Evolutionary conservation across 2,329 filamentous ascomycete genomes (phyloP).

Genomic region (Ascochyta koolunga): DNA sequence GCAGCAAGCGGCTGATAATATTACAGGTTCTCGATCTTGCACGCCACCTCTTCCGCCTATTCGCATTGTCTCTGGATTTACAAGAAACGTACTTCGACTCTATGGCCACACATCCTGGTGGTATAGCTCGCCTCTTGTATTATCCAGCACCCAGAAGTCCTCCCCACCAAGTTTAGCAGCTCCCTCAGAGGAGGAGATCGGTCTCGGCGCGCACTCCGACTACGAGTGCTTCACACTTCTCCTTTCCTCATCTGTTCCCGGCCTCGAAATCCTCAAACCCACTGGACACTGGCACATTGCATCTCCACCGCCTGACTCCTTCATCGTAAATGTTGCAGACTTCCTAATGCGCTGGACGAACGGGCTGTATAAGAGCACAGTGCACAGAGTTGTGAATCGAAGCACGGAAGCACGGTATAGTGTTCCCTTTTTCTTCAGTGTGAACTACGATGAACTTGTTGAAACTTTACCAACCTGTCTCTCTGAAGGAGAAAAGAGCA

Average conservation of each 20-base stretch:
- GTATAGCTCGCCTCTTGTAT: conserved; percentile 49
- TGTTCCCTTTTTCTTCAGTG: conserved; percentile 56
- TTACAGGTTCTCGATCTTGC: conserved; percentile 45
- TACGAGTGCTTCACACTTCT: conserved; percentile 46
- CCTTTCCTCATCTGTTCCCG: conserved; percentile 35
- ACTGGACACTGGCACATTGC: conserved; percentile 42
- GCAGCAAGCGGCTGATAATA: not conserved
- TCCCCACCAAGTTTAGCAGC: not conserved
- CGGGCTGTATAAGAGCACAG: conserved; percentile 55
- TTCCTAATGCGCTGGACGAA: conserved; percentile 60
- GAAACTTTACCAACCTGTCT: conserved; percentile 50
- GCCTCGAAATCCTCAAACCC: conserved; percentile 44
- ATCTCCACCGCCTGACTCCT: conserved; percentile 49
- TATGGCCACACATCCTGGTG: conserved; percentile 51
- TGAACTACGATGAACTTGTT: conserved; percentile 50
- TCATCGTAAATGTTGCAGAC: conserved; percentile 61
- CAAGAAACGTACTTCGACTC: conserved; percentile 49
- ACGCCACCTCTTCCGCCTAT: conserved; percentile 50
- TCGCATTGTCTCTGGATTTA: conserved; percentile 48
- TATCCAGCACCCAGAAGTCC: conserved; percentile 43
- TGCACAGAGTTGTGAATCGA: conserved; percentile 57
- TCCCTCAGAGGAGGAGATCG: conserved; percentile 36
- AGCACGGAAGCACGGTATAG: conserved; percentile 50
- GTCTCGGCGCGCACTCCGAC: conserved; percentile 48
- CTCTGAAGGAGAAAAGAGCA: conserved; percentile 37